These are phyloP conservation scores for Cicer pinnatifidum DNA, from an alignment of 306 rosid genomes.

Conservation along the genomic window DNA sequence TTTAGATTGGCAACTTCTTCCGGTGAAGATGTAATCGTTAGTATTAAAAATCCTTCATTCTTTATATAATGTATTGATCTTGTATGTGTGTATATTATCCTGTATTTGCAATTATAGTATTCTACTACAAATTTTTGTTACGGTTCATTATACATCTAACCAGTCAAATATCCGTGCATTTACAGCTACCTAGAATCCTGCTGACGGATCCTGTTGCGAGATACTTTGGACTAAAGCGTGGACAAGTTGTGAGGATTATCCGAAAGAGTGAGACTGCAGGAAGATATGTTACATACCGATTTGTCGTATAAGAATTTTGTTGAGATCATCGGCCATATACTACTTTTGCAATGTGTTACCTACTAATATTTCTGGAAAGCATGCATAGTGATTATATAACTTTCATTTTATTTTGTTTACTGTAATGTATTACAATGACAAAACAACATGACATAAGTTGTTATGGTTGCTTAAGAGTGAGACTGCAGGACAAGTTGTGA, in stretches of 20 bases:
- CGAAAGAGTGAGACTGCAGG: constrained; percentile 89
- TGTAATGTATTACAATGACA: too few species aligned
- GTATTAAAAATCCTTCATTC: neutral
- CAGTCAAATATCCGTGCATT: neutral
- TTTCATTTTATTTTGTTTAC: neutral
- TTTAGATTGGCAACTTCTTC: neutral
- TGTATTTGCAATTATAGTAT: neutral
- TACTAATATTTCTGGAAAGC: neutral
- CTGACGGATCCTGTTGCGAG: constrained; percentile 77
- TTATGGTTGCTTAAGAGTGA: constrained; percentile 58
- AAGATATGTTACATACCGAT: constrained; percentile 77
- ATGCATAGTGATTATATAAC: neutral
- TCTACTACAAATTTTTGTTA: neutral
- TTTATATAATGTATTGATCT: constrained; percentile 7
- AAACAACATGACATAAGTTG: too few species aligned
- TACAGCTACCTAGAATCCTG: constrained; percentile 85
- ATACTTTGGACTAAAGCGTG: constrained; percentile 85
- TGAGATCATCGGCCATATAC: neutral
- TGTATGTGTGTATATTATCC: constrained; percentile 20
- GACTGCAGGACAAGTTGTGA: constrained; percentile 92
- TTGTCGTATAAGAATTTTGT: constrained; percentile 52
- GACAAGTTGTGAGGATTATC: constrained; percentile 87
- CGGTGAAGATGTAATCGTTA: neutral
- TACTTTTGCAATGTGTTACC: neutral
- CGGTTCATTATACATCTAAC: neutral